phyloP scores from a whole-genome alignment of 768 basidiomycete genomes.

The Amanita thiersii region DNA sequence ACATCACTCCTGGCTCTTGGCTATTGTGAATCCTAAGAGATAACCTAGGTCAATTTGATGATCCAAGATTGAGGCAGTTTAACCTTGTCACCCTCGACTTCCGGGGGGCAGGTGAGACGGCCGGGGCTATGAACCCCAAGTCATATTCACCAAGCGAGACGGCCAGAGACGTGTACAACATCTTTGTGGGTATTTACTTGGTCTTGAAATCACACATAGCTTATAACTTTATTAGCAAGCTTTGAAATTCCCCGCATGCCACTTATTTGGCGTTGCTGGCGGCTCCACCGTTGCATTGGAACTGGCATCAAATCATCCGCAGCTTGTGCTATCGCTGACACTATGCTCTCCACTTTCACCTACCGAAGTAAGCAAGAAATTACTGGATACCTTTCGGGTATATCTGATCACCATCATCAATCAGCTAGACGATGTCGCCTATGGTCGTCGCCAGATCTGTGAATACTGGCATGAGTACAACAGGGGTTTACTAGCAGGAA shows the following conservation, averaged over 20 bases:
- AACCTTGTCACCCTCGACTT: slow-evolving; percentile 29
- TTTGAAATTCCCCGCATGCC: slow-evolving; percentile 23
- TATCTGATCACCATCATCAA: not conserved
- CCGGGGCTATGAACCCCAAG: slow-evolving; percentile 16
- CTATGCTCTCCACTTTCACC: slow-evolving; percentile 27
- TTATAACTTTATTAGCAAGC: slow-evolving; percentile 16
- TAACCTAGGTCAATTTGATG: slow-evolving; percentile 25
- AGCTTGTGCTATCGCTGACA: slow-evolving; percentile 22
- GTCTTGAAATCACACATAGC: slow-evolving; percentile 6
- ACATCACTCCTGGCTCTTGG: no score
- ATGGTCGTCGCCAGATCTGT: slow-evolving; percentile 20
- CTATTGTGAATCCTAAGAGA: no score
- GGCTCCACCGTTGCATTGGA: slow-evolving; percentile 24
- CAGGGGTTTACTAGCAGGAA: slow-evolving; percentile 8
- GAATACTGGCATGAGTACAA: slow-evolving; percentile 16
- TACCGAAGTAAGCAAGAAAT: slow-evolving; percentile 19
- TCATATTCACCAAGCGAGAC: slow-evolving; percentile 21
- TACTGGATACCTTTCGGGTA: not conserved
- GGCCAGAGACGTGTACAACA: slow-evolving; percentile 21
- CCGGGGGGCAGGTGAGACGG: slow-evolving; percentile 24
- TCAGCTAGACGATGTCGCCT: slow-evolving; percentile 20
- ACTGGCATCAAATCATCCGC: slow-evolving; percentile 22
- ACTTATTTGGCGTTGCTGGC: slow-evolving; percentile 28
- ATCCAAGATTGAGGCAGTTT: slow-evolving; percentile 25
- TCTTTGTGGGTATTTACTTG: no score